phyloP scores from a whole-genome alignment of 1,284 basidiomycete species.

The Apiotrichum mycotoxinovorans region DNA sequence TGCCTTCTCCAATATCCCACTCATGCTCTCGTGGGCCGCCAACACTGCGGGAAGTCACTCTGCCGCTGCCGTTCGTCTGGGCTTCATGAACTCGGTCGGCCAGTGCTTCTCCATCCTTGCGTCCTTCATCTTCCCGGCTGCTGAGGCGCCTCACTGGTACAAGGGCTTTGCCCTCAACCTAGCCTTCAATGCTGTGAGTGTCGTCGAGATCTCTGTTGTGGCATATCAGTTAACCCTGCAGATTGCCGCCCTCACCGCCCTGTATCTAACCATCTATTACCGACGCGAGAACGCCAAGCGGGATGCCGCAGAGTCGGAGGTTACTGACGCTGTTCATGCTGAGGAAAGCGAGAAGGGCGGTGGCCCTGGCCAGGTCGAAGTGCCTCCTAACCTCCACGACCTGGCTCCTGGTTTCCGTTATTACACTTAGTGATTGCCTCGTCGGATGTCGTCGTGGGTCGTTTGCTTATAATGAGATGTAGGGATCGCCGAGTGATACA shows the following conservation, averaged over 20 bases:
- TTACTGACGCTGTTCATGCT: not conserved
- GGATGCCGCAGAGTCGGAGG: constrained; percentile 1
- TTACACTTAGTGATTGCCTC: constrained; percentile 11
- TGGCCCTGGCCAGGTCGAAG: not conserved
- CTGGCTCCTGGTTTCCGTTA: constrained; percentile 16
- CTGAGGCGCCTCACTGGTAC: constrained; percentile 20
- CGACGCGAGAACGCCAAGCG: constrained; percentile 6
- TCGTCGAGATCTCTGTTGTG: not conserved
- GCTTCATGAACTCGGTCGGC: constrained; percentile 1
- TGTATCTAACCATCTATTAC: constrained; percentile 14
- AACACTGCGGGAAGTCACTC: constrained; percentile 20
- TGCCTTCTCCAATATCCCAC: constrained; percentile 35
- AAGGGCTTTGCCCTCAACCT: constrained; percentile 24
- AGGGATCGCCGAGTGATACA: too few species aligned
- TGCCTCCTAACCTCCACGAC: constrained; percentile 12
- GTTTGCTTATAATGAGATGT: too few species aligned
- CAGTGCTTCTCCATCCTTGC: constrained; percentile 21
- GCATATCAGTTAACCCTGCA: not conserved
- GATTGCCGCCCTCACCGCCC: constrained; percentile 7
- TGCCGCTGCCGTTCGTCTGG: constrained; percentile 14
- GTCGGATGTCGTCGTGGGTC: too few species aligned
- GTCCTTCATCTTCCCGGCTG: constrained; percentile 25
- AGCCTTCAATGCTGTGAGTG: constrained; percentile 6
- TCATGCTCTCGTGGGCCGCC: constrained; percentile 23
- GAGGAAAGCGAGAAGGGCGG: not conserved